Conservation (phyloP, 129 eudicot species). For the Chrysanthemum lavandulifolium region DNA sequence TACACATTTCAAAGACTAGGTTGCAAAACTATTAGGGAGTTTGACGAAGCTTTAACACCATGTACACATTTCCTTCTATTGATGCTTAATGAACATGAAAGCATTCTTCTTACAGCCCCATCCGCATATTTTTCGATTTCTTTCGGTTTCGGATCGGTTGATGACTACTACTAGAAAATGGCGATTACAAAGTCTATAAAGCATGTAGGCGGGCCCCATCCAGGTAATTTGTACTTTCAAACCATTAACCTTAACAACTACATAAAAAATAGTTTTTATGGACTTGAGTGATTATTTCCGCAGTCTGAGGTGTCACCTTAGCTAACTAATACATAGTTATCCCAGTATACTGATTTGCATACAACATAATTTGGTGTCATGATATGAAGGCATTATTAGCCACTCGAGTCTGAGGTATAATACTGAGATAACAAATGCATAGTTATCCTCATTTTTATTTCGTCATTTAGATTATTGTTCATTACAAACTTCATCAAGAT, state of each 20-base stretch:
- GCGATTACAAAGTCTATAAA: constrained; percentile 75
- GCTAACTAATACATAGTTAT: too few relatives aligned
- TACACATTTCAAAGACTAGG: constrained; percentile 60
- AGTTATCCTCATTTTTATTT: too few relatives aligned
- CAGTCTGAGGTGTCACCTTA: too few relatives aligned
- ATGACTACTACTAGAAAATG: constrained; percentile 80
- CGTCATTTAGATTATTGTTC: too few relatives aligned
- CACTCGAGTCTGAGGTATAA: too few relatives aligned
- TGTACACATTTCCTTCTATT: constrained; percentile 39
- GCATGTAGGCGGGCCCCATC: constrained; percentile 67
- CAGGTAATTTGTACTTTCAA: constrained; percentile 43
- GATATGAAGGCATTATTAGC: too few relatives aligned
- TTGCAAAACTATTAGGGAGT: constrained; percentile 73
- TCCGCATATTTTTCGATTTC: constrained; percentile 51
- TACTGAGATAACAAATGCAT: too few relatives aligned
- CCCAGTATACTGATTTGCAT: too few relatives aligned
- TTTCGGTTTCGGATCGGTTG: constrained; percentile 92
- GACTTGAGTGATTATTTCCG: neutral
- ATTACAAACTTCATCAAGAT: too few relatives aligned
- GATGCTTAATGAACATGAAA: constrained; percentile 6
- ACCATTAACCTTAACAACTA: neutral
- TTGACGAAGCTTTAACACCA: constrained; percentile 84
- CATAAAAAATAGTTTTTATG: neutral
- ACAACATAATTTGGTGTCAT: too few relatives aligned
- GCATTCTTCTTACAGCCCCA: constrained; percentile 11